Conservation (phyloP, 495 filamentous ascomycete genomes). For the Talaromyces stipitatus region DNA sequence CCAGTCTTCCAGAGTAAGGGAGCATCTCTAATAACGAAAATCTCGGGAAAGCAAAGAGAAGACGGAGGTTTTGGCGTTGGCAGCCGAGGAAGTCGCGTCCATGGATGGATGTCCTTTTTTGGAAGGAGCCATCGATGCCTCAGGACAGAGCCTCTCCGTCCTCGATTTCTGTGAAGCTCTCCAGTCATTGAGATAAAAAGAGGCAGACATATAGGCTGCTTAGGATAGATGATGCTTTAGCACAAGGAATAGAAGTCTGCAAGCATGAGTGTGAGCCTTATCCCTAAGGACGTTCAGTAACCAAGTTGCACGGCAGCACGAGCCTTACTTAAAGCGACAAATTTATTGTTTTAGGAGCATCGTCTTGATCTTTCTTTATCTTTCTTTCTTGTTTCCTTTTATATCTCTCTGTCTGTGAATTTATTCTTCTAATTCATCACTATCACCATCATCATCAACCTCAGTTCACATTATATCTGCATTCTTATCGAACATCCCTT, state of each 20-base stretch:
- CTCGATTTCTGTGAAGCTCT: background rate
- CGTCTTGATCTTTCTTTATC: background rate
- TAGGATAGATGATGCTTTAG: background rate
- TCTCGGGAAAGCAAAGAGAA: background rate
- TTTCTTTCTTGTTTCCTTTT: background rate
- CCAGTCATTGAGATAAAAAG: background rate
- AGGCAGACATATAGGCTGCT: too few species aligned
- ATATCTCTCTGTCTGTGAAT: background rate
- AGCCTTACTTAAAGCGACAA: background rate
- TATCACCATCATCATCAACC: too few species aligned
- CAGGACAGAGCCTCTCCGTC: background rate
- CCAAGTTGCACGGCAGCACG: background rate
- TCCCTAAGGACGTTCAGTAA: background rate
- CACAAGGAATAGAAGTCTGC: background rate
- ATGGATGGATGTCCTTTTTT: background rate
- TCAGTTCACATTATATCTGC: background rate
- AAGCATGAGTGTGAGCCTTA: too few species aligned
- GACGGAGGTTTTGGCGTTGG: background rate
- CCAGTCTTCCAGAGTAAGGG: background rate
- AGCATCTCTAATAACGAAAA: background rate
- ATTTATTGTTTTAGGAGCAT: background rate
- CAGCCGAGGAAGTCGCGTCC: background rate
- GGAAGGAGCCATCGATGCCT: background rate
- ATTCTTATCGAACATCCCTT: background rate
- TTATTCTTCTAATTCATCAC: background rate